A percentile compares a stretch with the other conserved stretches of the same genome.
phyloP scores from a whole-genome alignment of 768 basidiomycete genomes.

The Imleria badia region DNA sequence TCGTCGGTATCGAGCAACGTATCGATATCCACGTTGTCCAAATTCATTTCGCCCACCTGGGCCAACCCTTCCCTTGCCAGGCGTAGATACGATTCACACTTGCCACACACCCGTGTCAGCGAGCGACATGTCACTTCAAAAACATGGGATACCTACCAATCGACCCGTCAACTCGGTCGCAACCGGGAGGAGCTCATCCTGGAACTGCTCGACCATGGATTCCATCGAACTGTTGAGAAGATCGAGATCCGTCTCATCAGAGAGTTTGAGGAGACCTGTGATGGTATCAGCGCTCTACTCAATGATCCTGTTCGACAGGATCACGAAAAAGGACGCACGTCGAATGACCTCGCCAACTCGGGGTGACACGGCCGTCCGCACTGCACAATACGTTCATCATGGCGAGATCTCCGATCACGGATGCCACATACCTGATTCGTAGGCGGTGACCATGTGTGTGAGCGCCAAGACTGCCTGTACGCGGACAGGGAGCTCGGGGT shows the following conservation, averaged over 20 bases:
- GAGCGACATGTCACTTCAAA: not conserved
- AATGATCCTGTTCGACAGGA: not conserved
- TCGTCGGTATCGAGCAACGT: constrained; percentile 62
- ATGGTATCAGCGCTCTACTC: not conserved
- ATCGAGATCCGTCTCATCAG: constrained; percentile 90
- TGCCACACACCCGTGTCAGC: not conserved
- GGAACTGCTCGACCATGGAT: constrained; percentile 82
- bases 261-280: constrained; percentile 79
- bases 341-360: constrained; percentile 87
- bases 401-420: not conserved
- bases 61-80: constrained; percentile 66
- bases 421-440: constrained; percentile 55
- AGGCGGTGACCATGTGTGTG: constrained; percentile 66
- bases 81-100: constrained; percentile 85
- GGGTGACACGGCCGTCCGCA: constrained; percentile 66
- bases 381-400: constrained; percentile 34
- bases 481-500: constrained; percentile 77
- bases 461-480: constrained; percentile 82
- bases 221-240: constrained; percentile 82
- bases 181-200: constrained; percentile 80
- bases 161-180: constrained; percentile 77
- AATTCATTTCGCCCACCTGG: constrained; percentile 48
- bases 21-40: constrained; percentile 55
- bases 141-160: constrained; percentile 49
- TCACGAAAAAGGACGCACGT: constrained; percentile 42